Base-by-base conservation (phyloP, 331 rosid genomes). In the Rosa hybrid region DNA sequence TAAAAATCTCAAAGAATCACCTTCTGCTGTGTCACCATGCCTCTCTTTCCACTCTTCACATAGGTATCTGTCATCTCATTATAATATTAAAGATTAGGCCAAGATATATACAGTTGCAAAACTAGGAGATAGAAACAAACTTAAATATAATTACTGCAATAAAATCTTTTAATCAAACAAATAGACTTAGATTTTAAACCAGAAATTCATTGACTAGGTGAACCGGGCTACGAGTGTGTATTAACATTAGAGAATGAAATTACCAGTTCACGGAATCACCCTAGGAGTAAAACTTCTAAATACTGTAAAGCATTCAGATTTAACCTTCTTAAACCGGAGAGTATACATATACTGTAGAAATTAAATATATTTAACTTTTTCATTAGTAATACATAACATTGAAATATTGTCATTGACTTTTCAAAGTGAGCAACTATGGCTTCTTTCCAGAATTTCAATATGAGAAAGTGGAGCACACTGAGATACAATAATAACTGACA, bases 21-120 rank as follows among this genome's bases (percentile, higher is more conserved):
- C 89, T 63, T 84, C 90, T 25, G 67, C 78, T 54, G 84, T 78
- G 64, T 75, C 77, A 23, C 46, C 23, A 80, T 89, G 90, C 89
- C 87, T 90, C 86, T 84, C 95, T 83, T 91, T 91, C 97, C 98
- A 91, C 87, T 93, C 98, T 86, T 93, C 98, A 83, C 86, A 83
- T 42, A 91, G 90, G 82, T 93, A 93, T 82, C 98, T 91, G 86
- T 65, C 84, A 81, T 82, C 64, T 54, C 78, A 68, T 34, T 59
- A 65, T 23, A 82, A 20, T 13, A 73, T 54, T 71, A 49, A 82
- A 60, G 27, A 80, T 76, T 71, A 59, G 41, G 50, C 65, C 65
- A n/a, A 59, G 6, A 59, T 10, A n/a, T 59, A 12, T 2, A 11
- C 17, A 59, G 34, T 10, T 59, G 13, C 65, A 59, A 62, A 25